phyloP scores from a whole-genome alignment of 176 grass and related monocot species.

The Rhynchospora tenuis region DNA sequence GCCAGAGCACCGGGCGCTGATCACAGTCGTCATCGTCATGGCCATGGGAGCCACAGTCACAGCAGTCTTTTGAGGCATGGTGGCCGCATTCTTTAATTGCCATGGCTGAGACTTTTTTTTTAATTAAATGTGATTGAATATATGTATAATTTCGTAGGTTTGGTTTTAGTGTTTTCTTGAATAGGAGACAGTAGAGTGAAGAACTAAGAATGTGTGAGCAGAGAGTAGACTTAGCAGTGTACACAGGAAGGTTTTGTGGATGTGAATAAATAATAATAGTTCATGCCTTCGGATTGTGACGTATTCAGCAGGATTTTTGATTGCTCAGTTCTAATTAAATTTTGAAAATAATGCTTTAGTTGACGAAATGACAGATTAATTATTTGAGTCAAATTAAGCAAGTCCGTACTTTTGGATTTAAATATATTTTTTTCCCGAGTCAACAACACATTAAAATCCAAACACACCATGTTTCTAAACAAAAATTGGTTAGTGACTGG shows the following conservation, averaged over 20 bases:
- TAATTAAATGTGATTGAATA: background rate
- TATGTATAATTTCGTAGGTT: background rate
- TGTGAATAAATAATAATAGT: conserved; percentile 7
- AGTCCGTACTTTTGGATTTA: background rate
- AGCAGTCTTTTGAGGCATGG: background rate
- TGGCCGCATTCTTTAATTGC: conserved; percentile 42
- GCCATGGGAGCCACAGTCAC: background rate
- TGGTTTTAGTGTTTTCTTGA: background rate
- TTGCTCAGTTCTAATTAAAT: background rate
- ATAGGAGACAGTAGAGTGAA: background rate
- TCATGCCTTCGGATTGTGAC: conserved; percentile 8
- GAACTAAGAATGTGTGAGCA: background rate
- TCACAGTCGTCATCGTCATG: conserved; percentile 32
- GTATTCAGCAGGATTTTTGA: background rate
- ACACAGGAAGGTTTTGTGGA: background rate
- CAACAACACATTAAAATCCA: background rate
- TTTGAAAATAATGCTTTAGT: background rate
- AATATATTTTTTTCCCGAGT: background rate
- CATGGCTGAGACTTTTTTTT: conserved; percentile 7
- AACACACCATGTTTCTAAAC: background rate
- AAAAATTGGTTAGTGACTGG: background rate
- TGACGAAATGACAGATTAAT: background rate
- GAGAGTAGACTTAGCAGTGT: background rate
- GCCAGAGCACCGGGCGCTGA: background rate
- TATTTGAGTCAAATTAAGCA: background rate